A percentile compares a stretch with the other conserved stretches of the same genome.
Evolutionary conservation across 169 alveolate species (phyloP).

Genomic region (Eimeria falciformis): DNA sequence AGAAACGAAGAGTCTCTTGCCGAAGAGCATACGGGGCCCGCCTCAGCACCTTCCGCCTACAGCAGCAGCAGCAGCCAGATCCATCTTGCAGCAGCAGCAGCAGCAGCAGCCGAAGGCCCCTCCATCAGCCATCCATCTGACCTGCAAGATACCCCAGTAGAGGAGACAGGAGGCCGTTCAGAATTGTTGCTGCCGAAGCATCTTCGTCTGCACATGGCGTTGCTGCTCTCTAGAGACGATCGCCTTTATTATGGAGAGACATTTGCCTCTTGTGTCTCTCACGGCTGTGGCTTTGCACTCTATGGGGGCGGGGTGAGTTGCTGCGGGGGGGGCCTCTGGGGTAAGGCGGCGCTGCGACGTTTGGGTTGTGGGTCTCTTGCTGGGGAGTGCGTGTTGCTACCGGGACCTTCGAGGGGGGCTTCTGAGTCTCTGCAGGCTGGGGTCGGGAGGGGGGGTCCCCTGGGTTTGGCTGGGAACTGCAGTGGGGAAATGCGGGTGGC

Average conservation of each 20-base stretch:
- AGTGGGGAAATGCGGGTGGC: slow-evolving; percentile 8
- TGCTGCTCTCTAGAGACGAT: slow-evolving; percentile 37
- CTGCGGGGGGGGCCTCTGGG: slow-evolving; percentile 14
- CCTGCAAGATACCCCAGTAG: too few species aligned
- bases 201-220: neutral
- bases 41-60: slow-evolving; percentile 59
- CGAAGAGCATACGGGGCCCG: slow-evolving; percentile 22
- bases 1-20: neutral
- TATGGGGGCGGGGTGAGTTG: slow-evolving; percentile 43
- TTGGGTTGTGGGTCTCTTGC: neutral
- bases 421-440: neutral
- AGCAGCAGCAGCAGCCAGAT: slow-evolving; percentile 61
- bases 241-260: slow-evolving; percentile 55
- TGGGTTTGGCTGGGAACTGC: neutral
- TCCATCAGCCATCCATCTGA: neutral
- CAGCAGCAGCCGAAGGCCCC: slow-evolving; percentile 4
- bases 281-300: slow-evolving; percentile 68
- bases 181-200: neutral
- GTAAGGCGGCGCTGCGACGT: slow-evolving; percentile 35
- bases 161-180: too few species aligned
- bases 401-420: neutral
- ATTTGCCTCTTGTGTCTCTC: slow-evolving; percentile 56
- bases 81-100: slow-evolving; percentile 3
- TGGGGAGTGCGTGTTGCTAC: slow-evolving; percentile 18
- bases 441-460: slow-evolving; percentile 35